Base-by-base conservation (phyloP, 2,329 filamentous ascomycete genomes). In the Aspergillus unguis region DNA sequence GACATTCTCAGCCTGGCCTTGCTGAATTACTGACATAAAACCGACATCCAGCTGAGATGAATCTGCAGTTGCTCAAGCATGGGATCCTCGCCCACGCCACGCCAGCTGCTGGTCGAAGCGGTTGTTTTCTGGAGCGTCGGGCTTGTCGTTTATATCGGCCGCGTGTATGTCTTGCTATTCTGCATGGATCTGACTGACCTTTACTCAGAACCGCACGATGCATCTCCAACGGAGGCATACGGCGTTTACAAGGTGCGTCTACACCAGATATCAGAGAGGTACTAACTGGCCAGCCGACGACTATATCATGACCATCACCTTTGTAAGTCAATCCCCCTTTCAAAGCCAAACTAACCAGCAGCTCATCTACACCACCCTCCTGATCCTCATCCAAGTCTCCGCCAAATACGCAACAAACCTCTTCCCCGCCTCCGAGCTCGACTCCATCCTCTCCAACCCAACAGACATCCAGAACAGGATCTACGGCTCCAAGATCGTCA, bases 121-220 rank as follows among this genome's bases (percentile, higher is more conserved):
- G 43, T 65, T 4, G 53, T 67, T 4, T 69, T 68, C 31, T 66
- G 66, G 66, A 62, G 59, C 33, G 66, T 69, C 38, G 66, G 50
- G 0, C 33, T 67, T 31, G 54, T 68, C 5, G 49, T 69, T 8
- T 68, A 59, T 48, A 41, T 60, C 8, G 61, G 65, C n/a, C 54
- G 66, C 57, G 63, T 69, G 66, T 69, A 57, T 6, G 64, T 59
- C 5, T 38, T 31, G 7, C 9, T n/a, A 25, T 29, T 27, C 26
- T 17, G 17, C 11, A 17, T 26, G 23, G 5, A 7, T 26, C n/a
- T 10, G 28, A 37, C 43, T 47, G 37, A 52, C n/a, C 27, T n/a
- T 44, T 27, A 6, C 28, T 42, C 33, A 52, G 50, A 47, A 35
- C 32, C 11, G 17, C 44, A 29, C 28, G 50, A 43, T 32, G 26